phyloP scores from a whole-genome alignment of 2,329 filamentous ascomycete species.

The Ophiostoma himal-ulmi region DNA sequence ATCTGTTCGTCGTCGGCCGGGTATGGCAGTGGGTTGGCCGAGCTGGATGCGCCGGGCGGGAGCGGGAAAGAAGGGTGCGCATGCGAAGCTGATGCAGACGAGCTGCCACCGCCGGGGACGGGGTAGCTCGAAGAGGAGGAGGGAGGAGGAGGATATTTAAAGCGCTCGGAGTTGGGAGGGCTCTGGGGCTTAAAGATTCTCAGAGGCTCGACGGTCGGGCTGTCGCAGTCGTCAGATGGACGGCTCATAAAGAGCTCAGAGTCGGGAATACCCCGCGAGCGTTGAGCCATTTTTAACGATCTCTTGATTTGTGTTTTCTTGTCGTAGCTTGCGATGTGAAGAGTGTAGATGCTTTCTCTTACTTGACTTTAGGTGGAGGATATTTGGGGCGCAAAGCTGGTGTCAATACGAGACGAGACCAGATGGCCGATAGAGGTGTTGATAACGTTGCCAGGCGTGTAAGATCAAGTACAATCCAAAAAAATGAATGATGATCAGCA shows the following conservation, averaged over 20 bases:
- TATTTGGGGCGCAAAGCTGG: not conserved
- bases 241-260: slow-evolving; percentile 77
- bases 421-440: not conserved
- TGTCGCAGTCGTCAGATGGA: slow-evolving; percentile 50
- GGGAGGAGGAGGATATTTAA: slow-evolving; percentile 48
- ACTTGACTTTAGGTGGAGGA: not conserved
- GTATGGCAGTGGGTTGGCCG: slow-evolving; percentile 62
- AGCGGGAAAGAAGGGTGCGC: slow-evolving; percentile 57
- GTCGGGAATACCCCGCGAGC: slow-evolving; percentile 61
- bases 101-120: slow-evolving; percentile 32
- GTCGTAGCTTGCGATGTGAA: not conserved
- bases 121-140: slow-evolving; percentile 31
- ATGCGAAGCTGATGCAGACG: slow-evolving; percentile 29
- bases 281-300: slow-evolving; percentile 40
- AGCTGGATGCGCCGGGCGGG: slow-evolving; percentile 64
- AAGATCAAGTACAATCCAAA: not conserved
- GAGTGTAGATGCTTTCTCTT: not conserved
- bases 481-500: not conserved
- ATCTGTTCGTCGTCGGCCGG: slow-evolving; percentile 61
- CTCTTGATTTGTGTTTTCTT: not conserved
- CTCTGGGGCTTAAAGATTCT: slow-evolving; percentile 77
- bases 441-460: not conserved
- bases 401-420: not conserved
- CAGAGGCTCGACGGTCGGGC: slow-evolving; percentile 75
- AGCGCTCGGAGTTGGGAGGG: slow-evolving; percentile 43